These are phyloP conservation scores for Ustilago curta DNA, from an alignment of 1,284 basidiomycete species.

Conservation along the genomic window DNA sequence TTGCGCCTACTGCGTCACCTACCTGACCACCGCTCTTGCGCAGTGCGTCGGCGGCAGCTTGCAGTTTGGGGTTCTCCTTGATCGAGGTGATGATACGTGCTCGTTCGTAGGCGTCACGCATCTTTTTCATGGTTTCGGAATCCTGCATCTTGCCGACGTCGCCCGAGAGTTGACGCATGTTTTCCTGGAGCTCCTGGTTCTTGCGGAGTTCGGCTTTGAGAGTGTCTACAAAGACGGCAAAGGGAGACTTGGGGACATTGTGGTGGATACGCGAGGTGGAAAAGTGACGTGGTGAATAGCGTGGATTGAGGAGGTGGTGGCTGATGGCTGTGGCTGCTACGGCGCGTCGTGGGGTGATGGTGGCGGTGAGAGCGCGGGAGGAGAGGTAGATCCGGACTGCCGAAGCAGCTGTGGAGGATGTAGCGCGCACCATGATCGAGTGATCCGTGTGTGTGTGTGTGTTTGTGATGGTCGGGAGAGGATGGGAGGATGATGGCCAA, in stretches of 20 bases:
- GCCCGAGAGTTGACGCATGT: conserved; percentile 95
- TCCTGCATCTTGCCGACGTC: conserved; percentile 98
- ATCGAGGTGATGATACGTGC: conserved; percentile 93
- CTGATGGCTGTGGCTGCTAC: background rate
- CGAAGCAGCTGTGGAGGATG: conserved; percentile 2
- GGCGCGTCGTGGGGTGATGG: background rate
- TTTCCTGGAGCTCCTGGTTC: conserved; percentile 93
- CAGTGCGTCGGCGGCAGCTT: conserved; percentile 90
- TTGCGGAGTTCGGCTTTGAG: conserved; percentile 91
- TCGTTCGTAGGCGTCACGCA: conserved; percentile 89
- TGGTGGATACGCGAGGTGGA: conserved; percentile 2
- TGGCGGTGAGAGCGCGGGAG: conserved; percentile 12
- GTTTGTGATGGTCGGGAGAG: too few species aligned
- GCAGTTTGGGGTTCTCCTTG: conserved; percentile 92
- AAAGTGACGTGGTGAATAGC: conserved; percentile 13
- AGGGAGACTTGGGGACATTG: conserved; percentile 76
- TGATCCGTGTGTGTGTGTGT: background rate
- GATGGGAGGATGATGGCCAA: background rate
- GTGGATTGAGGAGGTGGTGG: too few species aligned
- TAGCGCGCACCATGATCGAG: conserved; percentile 26
- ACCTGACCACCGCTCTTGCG: conserved; percentile 89
- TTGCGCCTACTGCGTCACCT: conserved; percentile 90
- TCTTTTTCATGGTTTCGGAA: conserved; percentile 93
- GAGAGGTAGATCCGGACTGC: conserved; percentile 24
- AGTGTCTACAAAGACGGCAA: conserved; percentile 94